Evolutionary conservation across 495 filamentous ascomycete species (phyloP), one percentile per base, ranked within the genome.

Genomic region (Pseudotulostoma volvatum): DNA sequence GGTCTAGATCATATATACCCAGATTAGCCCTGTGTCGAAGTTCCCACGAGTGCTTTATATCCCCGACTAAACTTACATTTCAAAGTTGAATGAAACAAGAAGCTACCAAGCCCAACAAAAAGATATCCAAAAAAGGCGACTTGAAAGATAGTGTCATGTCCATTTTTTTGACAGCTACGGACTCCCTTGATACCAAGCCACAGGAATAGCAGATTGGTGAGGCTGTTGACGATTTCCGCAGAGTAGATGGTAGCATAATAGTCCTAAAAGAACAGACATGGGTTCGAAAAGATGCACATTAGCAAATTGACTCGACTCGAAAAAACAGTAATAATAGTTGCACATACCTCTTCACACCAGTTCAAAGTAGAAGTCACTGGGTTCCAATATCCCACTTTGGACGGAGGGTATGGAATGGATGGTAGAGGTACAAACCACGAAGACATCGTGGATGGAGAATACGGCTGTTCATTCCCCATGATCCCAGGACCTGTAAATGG

Each of bases 321-420:
- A 15, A 15, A 19, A 14, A 35, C 18, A 33, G 15, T 34, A 19
- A 23, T 28, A 34, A 41, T 41, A n/a, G 9, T 18, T 13, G 15
- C 2, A 32, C 59, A 41, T 57, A 84, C 82, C 72, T 93, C 85
- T 71, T 93, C 86, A 53, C 86, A 93, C 77, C 84, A 94, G 48
- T 93, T 90, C 41, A 94, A 51, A 0, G 86, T 94, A 14, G 84
- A 87, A 0, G 84, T 93, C 31, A 90, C 80, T 25, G 84, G 77
- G 9, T 67, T 73, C 86, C 86, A 94, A 54, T 76, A 82, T 19
- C 86, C 86, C 37, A 71, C 64, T 41, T 56, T 59, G 18, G 64
- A 50, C 7, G 73, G 64, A 33, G 80, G 75, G 55, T 93, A 94
- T 16, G 77, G 71, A 44, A 88, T 68, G 19, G 61, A 68, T 20